Conservation (phyloP, 345 rosid species). For the Eucalyptus sp. region DNA sequence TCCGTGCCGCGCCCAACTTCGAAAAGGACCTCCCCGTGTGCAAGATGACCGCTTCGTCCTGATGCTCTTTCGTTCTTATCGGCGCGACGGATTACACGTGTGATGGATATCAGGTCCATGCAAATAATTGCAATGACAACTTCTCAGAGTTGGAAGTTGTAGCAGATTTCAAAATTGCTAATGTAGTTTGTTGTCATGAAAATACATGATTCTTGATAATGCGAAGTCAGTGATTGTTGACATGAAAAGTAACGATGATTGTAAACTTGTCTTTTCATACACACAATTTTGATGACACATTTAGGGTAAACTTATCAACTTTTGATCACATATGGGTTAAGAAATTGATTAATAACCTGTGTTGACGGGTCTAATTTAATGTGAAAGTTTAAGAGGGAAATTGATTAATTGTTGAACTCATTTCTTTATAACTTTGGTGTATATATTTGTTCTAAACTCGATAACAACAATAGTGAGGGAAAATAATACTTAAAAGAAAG, state of each 20-base stretch:
- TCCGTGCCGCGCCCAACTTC: conserved; percentile 22
- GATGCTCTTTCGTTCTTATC: not conserved
- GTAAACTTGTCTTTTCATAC: not conserved
- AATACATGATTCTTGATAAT: no score
- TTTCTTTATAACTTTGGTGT: no score
- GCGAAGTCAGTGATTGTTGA: no score
- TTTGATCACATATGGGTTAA: no score
- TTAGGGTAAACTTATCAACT: accelerated
- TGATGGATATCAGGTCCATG: not conserved
- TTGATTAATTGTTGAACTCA: not conserved
- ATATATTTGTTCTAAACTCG: not conserved
- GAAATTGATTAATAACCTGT: no score
- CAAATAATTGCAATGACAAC: not conserved
- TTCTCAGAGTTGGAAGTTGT: no score
- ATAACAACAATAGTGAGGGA: not conserved
- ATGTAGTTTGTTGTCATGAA: no score
- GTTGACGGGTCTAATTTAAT: no score
- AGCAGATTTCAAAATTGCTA: no score
- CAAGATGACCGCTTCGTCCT: not conserved
- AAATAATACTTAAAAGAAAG: no score
- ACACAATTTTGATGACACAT: not conserved
- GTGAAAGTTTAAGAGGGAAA: no score
- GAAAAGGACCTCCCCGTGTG: conserved; percentile 44
- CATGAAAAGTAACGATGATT: no score
- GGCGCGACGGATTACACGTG: not conserved